These are phyloP conservation scores for Penicillium sp. DNA, from an alignment of 2,329 filamentous ascomycete species.

Conservation along the genomic window DNA sequence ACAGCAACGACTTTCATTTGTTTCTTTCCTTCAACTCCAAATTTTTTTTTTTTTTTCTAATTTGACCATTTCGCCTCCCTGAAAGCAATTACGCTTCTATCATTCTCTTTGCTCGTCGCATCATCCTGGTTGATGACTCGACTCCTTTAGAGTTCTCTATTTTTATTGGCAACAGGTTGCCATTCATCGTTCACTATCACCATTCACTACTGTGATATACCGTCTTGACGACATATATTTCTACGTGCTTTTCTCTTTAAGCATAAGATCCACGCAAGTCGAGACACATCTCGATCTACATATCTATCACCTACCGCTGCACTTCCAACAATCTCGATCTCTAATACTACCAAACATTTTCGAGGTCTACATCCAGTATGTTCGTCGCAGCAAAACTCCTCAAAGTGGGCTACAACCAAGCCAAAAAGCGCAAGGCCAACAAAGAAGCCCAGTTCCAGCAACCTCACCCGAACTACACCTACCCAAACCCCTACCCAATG, in stretches of 20 bases:
- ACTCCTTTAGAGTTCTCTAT: background rate
- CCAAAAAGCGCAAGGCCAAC: slow-evolving; percentile 32
- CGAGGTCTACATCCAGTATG: slow-evolving; percentile 1
- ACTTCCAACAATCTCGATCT: background rate
- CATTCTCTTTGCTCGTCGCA: slow-evolving; percentile 6
- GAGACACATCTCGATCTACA: background rate
- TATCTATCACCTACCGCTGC: background rate
- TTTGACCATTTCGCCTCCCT: slow-evolving; percentile 2
- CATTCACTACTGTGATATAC: background rate
- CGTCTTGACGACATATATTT: background rate
- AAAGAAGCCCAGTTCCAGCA: slow-evolving; percentile 22
- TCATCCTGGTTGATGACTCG: slow-evolving; percentile 20
- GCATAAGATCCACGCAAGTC: background rate
- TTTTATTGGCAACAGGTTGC: background rate
- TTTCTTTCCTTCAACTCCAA: slow-evolving; percentile 2
- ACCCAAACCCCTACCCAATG: slow-evolving; percentile 21
- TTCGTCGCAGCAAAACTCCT: slow-evolving; percentile 30
- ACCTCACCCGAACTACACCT: slow-evolving; percentile 13
- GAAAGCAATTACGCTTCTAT: slow-evolving; percentile 3
- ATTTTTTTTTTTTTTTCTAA: slow-evolving; percentile 13
- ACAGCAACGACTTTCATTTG: slow-evolving; percentile 9
- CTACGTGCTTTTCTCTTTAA: background rate
- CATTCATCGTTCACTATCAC: background rate
- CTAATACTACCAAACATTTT: background rate
- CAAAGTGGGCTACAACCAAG: slow-evolving; percentile 28